Percentiles rank a stretch among this genome's conserved stretches.
phyloP scores from a whole-genome alignment of 768 basidiomycete genomes.

The Lactarius hatsudake region DNA sequence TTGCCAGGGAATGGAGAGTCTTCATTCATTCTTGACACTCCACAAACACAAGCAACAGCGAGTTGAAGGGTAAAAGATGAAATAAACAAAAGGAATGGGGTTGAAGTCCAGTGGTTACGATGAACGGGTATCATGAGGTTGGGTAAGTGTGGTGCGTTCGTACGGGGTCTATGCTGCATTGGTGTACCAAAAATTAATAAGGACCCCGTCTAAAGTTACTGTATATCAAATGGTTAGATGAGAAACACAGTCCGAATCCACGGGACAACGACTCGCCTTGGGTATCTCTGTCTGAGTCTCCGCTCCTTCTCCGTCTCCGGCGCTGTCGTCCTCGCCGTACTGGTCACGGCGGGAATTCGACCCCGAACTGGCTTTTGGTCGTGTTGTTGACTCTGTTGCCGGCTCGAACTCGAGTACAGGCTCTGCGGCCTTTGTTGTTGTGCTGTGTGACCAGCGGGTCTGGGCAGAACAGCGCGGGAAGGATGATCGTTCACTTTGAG shows the following conservation, averaged over 20 bases:
- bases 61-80: not conserved
- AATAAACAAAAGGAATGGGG: not conserved
- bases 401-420: not conserved
- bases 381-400: not conserved
- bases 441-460: not conserved
- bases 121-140: not conserved
- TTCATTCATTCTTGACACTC: not conserved
- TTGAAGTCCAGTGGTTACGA: not conserved
- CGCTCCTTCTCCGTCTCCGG: conserved; percentile 10
- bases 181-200: not conserved
- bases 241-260: too few species aligned
- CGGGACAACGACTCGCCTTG: conserved; percentile 3
- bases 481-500: too few species aligned
- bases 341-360: conserved; percentile 20
- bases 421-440: not conserved
- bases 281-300: conserved; percentile 6
- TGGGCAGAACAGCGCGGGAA: not conserved
- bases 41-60: not conserved
- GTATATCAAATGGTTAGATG: not conserved
- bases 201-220: conserved; percentile 17
- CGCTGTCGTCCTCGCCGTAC: conserved; percentile 16
- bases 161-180: not conserved
- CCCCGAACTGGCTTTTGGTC: not conserved
- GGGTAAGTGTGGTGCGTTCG: not conserved
- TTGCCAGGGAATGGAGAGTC: conserved; percentile 2